Base-by-base conservation (phyloP, 176 grass and related monocot species). In the Oryza glaberrima region DNA sequence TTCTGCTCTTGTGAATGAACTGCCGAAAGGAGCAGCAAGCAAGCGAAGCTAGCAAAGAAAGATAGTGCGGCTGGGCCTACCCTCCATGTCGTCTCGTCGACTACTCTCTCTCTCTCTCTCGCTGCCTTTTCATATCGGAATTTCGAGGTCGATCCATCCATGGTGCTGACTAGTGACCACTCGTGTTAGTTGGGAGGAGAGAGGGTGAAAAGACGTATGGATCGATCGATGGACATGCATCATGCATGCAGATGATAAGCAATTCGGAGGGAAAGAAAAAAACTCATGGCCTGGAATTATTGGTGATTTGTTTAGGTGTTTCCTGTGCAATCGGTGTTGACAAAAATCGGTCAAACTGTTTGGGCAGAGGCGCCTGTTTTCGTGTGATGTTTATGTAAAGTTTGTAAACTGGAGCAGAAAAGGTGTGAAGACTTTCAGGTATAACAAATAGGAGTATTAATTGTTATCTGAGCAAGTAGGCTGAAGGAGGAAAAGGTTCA, bases 41-140 rank as follows among this genome's bases (percentile, higher is more conserved):
- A 32, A 32, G 30, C 30, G 2, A 32, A 3, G 28, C 28, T 32
- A 38, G 16, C 58, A 61, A 1, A 8, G 9, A 0, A 0, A 3
- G 46, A 7, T 69, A 90, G 88, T 90, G 88, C 88, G 77, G 72
- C 72, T 78, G 83, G 83, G 72, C 83, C 83, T 32, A 73, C 79
- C 73, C 22, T 16, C 23, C 44, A 63, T 63, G 58, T 23, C 17
- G 56, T 54, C 51, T 19, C 51, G 47, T 49, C 47, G 47, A 7
- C 16, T 56, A 16, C 19, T 36, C 35, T 36, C 35, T 36, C 35
- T 34, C 15, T 22, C 22, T 56, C 51, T 56, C 7, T 3, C 19
- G 5, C 17, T 60, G 19, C 87, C 82, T 80, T 82, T 82, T 79
- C 84, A 68, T 60, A 43, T 90, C 84, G 63, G 80, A 43, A 64